phyloP scores from a whole-genome alignment of 1,139 yeast genomes.

The Taphrina betulina region DNA sequence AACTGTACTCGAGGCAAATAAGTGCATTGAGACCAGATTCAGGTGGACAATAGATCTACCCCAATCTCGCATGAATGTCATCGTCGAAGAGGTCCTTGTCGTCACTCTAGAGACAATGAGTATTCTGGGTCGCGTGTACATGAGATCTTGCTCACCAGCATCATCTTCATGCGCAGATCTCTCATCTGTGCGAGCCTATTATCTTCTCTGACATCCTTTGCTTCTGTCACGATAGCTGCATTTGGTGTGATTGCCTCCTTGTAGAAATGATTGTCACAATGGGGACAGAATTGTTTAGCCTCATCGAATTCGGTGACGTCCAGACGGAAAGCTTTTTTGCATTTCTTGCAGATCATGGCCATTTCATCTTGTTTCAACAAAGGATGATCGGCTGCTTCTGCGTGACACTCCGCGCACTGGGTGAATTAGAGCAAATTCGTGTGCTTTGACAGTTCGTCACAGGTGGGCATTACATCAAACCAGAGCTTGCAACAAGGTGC shows the following conservation, averaged over 20 bases:
- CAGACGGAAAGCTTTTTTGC: slow-evolving; percentile 46
- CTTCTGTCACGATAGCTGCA: slow-evolving; percentile 32
- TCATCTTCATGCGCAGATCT: slow-evolving; percentile 30
- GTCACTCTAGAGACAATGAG: slow-evolving; percentile 8
- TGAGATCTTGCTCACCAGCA: slow-evolving; percentile 9
- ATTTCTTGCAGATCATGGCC: slow-evolving; percentile 46
- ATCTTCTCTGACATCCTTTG: slow-evolving; percentile 32
- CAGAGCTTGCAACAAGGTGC: slow-evolving; percentile 41
- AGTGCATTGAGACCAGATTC: too few species aligned
- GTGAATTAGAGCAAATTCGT: slow-evolving; percentile 42
- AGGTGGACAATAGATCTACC: too few species aligned
- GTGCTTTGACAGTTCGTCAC: not conserved
- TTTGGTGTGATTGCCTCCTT: slow-evolving; percentile 42
- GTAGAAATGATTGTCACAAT: slow-evolving; percentile 46
- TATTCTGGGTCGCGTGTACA: not conserved
- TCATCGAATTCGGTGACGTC: slow-evolving; percentile 44
- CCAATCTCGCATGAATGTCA: slow-evolving; percentile 22
- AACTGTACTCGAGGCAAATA: too few species aligned
- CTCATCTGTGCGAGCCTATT: slow-evolving; percentile 29
- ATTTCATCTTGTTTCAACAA: slow-evolving; percentile 44
- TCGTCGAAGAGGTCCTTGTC: slow-evolving; percentile 29
- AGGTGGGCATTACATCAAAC: slow-evolving; percentile 2
- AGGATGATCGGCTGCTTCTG: slow-evolving; percentile 44
- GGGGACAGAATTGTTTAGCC: slow-evolving; percentile 46
- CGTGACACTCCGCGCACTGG: slow-evolving; percentile 47